phyloP scores from a whole-genome alignment of 176 grass and related monocot genomes.

The Pontederia crassipes region DNA sequence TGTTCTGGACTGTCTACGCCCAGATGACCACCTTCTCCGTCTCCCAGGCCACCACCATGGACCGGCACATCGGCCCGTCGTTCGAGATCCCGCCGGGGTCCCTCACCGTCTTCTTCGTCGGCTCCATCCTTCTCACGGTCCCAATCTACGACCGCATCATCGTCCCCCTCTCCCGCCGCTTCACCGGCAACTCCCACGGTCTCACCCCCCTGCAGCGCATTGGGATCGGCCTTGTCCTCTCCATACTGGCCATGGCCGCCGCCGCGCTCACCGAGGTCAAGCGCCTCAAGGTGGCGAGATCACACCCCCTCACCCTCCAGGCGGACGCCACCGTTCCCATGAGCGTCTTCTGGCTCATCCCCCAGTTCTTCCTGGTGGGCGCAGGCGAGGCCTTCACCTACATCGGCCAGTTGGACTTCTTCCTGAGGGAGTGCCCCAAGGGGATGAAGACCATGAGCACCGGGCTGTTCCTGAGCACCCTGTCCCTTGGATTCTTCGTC shows the following conservation, averaged over 20 bases:
- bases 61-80: constrained; percentile 43
- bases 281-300: constrained; percentile 32
- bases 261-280: constrained; percentile 59
- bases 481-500: constrained; percentile 79
- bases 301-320: background rate
- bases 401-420: constrained; percentile 99
- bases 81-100: constrained; percentile 80
- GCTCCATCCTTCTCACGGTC: constrained; percentile 76
- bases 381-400: constrained; percentile 80
- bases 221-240: constrained; percentile 52
- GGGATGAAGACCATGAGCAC: constrained; percentile 99
- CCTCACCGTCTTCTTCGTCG: constrained; percentile 89
- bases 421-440: constrained; percentile 85
- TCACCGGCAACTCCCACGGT: constrained; percentile 56
- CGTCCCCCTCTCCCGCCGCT: constrained; percentile 35
- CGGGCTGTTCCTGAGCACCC: constrained; percentile 80
- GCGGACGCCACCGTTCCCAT: constrained; percentile 18
- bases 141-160: constrained; percentile 70
- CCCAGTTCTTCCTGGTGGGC: constrained; percentile 79
- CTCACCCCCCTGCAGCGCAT: constrained; percentile 86
- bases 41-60: constrained; percentile 78
- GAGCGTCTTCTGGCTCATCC: constrained; percentile 74
- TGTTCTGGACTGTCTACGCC: constrained; percentile 95
- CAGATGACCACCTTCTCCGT: constrained; percentile 99
- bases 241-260: constrained; percentile 47